These are phyloP conservation scores for Annona cherimola DNA, from an alignment of 164 flowering plant species.

Conservation along the genomic window DNA sequence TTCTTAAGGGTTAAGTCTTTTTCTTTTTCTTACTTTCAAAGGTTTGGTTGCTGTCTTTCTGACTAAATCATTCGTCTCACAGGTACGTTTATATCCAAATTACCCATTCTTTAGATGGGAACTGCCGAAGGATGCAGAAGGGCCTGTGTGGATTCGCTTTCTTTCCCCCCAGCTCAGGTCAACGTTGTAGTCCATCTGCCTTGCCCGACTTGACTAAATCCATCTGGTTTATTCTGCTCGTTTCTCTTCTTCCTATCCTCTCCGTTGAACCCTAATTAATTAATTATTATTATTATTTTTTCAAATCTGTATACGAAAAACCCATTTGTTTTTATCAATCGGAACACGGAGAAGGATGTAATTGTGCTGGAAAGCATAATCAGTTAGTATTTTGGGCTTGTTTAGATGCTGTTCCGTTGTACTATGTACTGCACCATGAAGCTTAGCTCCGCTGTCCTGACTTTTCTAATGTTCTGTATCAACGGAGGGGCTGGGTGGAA, in stretches of 20 bases:
- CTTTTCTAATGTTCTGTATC: too few species aligned
- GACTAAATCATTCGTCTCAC: not conserved
- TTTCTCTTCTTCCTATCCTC: not conserved
- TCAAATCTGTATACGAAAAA: not conserved
- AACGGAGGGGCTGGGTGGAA: too few species aligned
- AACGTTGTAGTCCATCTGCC: not conserved
- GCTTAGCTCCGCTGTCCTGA: too few species aligned
- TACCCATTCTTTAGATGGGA: constrained; percentile 4
- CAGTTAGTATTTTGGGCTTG: too few species aligned
- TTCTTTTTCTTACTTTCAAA: too few species aligned
- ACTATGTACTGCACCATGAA: too few species aligned
- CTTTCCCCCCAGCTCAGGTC: not conserved
- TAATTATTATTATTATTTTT: not conserved
- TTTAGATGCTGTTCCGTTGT: too few species aligned
- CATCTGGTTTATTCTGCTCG: not conserved
- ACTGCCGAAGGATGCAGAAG: not conserved
- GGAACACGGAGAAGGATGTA: too few species aligned
- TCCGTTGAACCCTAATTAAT: not conserved
- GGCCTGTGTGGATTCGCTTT: not conserved
- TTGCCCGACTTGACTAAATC: not conserved
- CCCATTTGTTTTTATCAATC: too few species aligned
- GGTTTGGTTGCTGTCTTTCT: too few species aligned
- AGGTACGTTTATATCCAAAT: constrained; percentile 7
- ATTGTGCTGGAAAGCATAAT: too few species aligned
- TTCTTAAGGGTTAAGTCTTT: too few species aligned